Evolutionary conservation across 768 basidiomycete genomes (phyloP).

Genomic region (Candolleomyces efflorescens): DNA sequence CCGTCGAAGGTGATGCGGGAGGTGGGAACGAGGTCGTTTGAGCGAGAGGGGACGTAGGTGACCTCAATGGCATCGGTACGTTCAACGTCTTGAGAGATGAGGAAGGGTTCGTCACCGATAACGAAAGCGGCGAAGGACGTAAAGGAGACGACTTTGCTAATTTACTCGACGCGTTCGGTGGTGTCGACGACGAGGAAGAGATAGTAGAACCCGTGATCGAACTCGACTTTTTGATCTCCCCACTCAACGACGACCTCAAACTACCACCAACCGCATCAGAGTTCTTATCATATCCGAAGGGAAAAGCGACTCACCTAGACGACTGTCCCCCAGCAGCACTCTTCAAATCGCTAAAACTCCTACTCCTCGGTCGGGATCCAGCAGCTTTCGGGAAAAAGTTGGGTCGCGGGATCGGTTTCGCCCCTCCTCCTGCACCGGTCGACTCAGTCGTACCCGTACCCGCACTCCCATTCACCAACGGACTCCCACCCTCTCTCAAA

Average conservation of each 20-base stretch:
- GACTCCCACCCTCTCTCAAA: slow-evolving; percentile 1
- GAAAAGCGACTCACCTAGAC: slow-evolving; percentile 23
- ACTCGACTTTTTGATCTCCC: slow-evolving; percentile 21
- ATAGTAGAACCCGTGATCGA: neutral
- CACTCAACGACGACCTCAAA: slow-evolving; percentile 1
- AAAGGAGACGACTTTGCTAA: slow-evolving; percentile 21
- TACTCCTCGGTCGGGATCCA: slow-evolving; percentile 56
- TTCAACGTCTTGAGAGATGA: slow-evolving; percentile 8
- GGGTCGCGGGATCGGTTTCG: slow-evolving; percentile 44
- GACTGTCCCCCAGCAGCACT: slow-evolving; percentile 42
- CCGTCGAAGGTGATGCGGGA: neutral
- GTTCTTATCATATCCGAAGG: too few relatives aligned
- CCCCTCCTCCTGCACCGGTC: neutral
- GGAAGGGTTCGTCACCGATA: slow-evolving; percentile 18
- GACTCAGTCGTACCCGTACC: neutral
- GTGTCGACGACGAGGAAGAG: neutral
- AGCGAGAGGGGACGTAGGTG: slow-evolving; percentile 35
- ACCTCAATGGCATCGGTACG: slow-evolving; percentile 19
- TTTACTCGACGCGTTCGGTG: slow-evolving; percentile 7
- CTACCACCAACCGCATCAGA: neutral
- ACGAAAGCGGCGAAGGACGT: slow-evolving; percentile 39
- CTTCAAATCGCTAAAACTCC: slow-evolving; percentile 60
- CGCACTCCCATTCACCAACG: neutral
- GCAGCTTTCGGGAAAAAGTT: slow-evolving; percentile 61
- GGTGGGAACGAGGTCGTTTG: slow-evolving; percentile 1